Percentiles rank a stretch among this genome's conserved stretches.
These are phyloP conservation scores for Acidiella bohemica DNA, from an alignment of 495 filamentous ascomycete genomes.

Conservation along the genomic window DNA sequence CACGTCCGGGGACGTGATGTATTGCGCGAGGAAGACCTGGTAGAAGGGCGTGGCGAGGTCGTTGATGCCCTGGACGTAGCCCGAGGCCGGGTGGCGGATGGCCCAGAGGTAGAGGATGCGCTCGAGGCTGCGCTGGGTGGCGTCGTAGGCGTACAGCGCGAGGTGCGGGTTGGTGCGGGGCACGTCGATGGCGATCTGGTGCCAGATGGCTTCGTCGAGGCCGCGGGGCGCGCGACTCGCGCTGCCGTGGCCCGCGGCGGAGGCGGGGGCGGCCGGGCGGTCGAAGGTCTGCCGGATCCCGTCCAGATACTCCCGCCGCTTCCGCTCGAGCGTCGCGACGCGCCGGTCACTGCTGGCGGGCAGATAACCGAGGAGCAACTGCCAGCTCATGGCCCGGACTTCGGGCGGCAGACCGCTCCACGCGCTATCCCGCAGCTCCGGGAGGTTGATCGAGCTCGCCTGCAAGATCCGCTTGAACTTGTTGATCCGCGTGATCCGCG, in stretches of 20 bases:
- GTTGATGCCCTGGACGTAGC: conserved; percentile 97
- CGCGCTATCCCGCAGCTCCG: conserved; percentile 68
- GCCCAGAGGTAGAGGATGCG: conserved; percentile 96
- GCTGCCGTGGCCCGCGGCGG: conserved; percentile 25
- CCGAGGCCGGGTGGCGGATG: conserved; percentile 88
- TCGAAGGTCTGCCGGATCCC: conserved; percentile 93
- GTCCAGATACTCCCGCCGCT: conserved; percentile 93
- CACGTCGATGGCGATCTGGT: conserved; percentile 97
- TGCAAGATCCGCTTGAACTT: conserved; percentile 96
- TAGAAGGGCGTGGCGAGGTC: conserved; percentile 96
- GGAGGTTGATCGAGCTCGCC: conserved; percentile 70
- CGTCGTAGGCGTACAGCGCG: conserved; percentile 86
- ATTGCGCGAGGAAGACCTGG: conserved; percentile 88
- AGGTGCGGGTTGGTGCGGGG: conserved; percentile 94
- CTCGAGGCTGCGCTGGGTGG: conserved; percentile 84
- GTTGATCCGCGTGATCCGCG: conserved; percentile 86
- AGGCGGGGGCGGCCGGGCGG: conserved; percentile 1
- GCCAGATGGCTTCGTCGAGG: conserved; percentile 90
- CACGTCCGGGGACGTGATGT: conserved; percentile 85
- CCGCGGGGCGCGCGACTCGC: conserved; percentile 67
- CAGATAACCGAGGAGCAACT: conserved; percentile 85
- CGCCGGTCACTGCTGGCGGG: conserved; percentile 87
- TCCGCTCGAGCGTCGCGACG: conserved; percentile 80
- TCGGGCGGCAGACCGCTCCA: conserved; percentile 94
- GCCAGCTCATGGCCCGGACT: conserved; percentile 96